These are phyloP conservation scores for Coniochaeta sp. DNA, from an alignment of 2,329 filamentous ascomycete genomes.

Conservation along the genomic window DNA sequence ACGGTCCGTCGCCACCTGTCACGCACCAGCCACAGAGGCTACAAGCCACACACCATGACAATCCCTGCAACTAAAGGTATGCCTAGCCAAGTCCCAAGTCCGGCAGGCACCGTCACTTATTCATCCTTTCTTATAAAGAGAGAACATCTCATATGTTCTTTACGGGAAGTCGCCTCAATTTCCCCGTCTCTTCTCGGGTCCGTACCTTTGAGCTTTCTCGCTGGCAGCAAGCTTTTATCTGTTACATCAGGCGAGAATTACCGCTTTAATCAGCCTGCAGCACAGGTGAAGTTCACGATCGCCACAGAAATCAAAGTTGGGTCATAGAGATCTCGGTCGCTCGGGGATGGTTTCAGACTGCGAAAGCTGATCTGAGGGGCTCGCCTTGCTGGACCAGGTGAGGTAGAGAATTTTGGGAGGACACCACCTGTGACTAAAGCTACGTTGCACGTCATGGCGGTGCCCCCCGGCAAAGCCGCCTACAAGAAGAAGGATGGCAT, in stretches of 20 bases:
- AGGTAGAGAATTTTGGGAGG: neutral
- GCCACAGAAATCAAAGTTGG: neutral
- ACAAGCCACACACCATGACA: neutral
- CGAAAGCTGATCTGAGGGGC: neutral
- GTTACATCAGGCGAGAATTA: neutral
- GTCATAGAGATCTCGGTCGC: neutral
- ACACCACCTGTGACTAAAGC: neutral
- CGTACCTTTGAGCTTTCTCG: neutral
- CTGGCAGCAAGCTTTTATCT: neutral
- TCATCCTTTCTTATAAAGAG: neutral
- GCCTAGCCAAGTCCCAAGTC: neutral
- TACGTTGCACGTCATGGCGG: neutral
- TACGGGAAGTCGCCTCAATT: neutral
- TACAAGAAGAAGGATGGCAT: constrained; percentile 93
- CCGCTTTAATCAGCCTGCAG: neutral
- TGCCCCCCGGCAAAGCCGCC: constrained; percentile 57
- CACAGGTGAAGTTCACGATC: neutral
- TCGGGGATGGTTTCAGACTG: neutral
- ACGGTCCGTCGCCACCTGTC: neutral
- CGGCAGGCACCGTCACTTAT: neutral
- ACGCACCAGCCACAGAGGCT: neutral
- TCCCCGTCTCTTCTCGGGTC: neutral
- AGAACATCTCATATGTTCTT: neutral
- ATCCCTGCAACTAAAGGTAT: neutral
- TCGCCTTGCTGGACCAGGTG: neutral